Evolutionary conservation across 2,329 filamentous ascomycete species (phyloP).

Genomic region (Chaetomiaceae sp.): DNA sequence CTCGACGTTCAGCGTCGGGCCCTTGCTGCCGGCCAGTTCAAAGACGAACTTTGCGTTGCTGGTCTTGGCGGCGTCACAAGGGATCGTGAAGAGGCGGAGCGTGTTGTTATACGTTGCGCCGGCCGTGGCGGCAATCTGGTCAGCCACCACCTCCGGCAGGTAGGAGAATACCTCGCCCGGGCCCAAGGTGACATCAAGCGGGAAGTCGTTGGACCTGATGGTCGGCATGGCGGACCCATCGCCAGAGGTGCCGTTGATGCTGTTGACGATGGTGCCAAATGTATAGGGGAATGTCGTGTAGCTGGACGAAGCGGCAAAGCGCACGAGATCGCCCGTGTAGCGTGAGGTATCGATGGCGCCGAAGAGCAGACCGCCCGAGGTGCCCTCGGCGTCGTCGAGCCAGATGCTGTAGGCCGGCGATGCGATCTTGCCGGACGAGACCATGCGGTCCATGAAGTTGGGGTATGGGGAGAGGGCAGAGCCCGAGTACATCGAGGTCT

Average conservation of each 20-base stretch:
- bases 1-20: conserved; percentile 27
- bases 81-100: conserved; percentile 19
- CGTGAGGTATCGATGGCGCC: conserved; percentile 31
- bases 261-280: conserved; percentile 15
- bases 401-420: conserved; percentile 32
- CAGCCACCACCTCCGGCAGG: conserved; percentile 25
- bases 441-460: conserved; percentile 27
- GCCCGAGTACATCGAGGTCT: conserved; percentile 6
- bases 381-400: conserved; percentile 28
- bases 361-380: conserved; percentile 29
- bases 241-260: conserved; percentile 20
- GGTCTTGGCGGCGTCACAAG: conserved; percentile 25
- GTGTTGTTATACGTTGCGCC: conserved; percentile 25
- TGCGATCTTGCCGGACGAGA: conserved; percentile 27
- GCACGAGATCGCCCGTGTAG: conserved; percentile 25
- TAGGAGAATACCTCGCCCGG: conserved; percentile 25
- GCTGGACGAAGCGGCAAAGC: conserved; percentile 9
- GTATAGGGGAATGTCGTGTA: conserved; percentile 4
- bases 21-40: conserved; percentile 26
- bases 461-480: conserved; percentile 16
- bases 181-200: conserved; percentile 20
- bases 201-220: conserved; percentile 21
- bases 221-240: conserved; percentile 3
- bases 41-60: conserved; percentile 25
- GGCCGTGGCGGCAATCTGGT: conserved; percentile 27